Evolutionary conservation across 352 stramenopile genomes (phyloP).

Genomic region (Globisporangium okanoganense): DNA sequence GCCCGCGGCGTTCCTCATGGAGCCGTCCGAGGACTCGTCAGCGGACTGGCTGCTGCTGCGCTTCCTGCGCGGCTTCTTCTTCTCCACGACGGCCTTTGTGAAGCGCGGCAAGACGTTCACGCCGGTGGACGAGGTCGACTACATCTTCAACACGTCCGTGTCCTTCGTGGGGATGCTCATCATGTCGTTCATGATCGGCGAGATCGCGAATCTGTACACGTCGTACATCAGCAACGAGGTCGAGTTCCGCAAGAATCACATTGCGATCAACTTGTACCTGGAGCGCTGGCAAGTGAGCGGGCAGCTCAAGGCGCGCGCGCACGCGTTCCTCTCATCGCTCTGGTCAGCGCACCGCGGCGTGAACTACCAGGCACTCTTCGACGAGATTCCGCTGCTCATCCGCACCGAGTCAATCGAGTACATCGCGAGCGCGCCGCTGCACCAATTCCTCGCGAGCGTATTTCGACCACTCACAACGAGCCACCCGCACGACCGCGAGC

Average conservation of each 20-base stretch:
- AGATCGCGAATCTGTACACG: slow-evolving; percentile 47
- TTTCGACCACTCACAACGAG: slow-evolving; percentile 37
- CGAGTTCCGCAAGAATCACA: slow-evolving; percentile 57
- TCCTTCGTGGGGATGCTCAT: slow-evolving; percentile 36
- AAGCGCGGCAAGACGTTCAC: slow-evolving; percentile 45
- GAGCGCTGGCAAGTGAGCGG: slow-evolving; percentile 40
- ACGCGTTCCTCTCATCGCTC: slow-evolving; percentile 46
- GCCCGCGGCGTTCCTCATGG: slow-evolving; percentile 12
- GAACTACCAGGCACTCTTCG: slow-evolving; percentile 51
- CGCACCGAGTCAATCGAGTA: slow-evolving; percentile 45
- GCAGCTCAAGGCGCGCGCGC: slow-evolving; percentile 30
- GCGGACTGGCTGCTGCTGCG: slow-evolving; percentile 18
- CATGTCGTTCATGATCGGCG: slow-evolving; percentile 50
- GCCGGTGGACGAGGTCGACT: slow-evolving; percentile 18
- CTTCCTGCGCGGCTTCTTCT: slow-evolving; percentile 47
- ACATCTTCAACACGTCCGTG: slow-evolving; percentile 40
- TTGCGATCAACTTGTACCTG: slow-evolving; percentile 47
- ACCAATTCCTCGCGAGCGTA: slow-evolving; percentile 31
- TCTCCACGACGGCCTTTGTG: slow-evolving; percentile 32
- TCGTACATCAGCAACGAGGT: slow-evolving; percentile 63
- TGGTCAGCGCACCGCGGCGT: slow-evolving; percentile 60
- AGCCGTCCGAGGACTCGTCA: slow-evolving; percentile 9
- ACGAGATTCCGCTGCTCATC: slow-evolving; percentile 48
- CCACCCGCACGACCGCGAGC: slow-evolving; percentile 14
- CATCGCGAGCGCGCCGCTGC: slow-evolving; percentile 35